Evolutionary conservation across 306 rosid species (phyloP).

Genomic region (Vachellia collinsii): DNA sequence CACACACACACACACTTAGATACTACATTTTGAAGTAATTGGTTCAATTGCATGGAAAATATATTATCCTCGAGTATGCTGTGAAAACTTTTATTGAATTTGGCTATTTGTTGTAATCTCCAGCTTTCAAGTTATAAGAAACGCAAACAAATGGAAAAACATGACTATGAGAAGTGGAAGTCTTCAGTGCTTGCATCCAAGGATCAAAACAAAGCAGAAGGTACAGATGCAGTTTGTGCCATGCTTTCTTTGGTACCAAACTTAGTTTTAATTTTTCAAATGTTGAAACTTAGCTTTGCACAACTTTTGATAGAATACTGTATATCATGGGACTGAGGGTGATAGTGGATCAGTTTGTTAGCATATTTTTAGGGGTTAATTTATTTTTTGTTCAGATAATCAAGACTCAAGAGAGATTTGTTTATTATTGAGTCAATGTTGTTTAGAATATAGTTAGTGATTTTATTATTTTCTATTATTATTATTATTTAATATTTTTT

Average conservation of each 20-base stretch:
- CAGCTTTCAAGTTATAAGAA: constrained; percentile 74
- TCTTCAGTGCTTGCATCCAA: constrained; percentile 69
- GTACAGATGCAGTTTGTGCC: constrained; percentile 39
- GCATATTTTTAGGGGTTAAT: too few species aligned
- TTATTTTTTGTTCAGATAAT: too few species aligned
- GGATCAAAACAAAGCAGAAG: constrained; percentile 57
- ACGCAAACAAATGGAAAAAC: constrained; percentile 56
- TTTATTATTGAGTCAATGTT: too few species aligned
- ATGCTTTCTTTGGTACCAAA: background rate
- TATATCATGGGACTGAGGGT: background rate
- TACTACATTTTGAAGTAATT: background rate
- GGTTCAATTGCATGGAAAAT: constrained; percentile 2
- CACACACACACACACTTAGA: background rate
- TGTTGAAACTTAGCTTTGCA: background rate
- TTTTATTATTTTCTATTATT: too few species aligned
- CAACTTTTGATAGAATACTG: background rate
- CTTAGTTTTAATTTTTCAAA: background rate
- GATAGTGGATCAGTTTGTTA: too few species aligned
- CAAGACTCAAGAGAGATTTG: too few species aligned
- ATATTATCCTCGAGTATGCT: background rate
- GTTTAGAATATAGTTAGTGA: too few species aligned
- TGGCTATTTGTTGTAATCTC: constrained; percentile 32
- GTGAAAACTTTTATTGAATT: constrained; percentile 7
- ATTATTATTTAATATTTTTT: too few species aligned
- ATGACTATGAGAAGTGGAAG: constrained; percentile 71